Evolutionary conservation across 805 yeast genomes (phyloP).

Genomic region (Candida broadrunensis): DNA sequence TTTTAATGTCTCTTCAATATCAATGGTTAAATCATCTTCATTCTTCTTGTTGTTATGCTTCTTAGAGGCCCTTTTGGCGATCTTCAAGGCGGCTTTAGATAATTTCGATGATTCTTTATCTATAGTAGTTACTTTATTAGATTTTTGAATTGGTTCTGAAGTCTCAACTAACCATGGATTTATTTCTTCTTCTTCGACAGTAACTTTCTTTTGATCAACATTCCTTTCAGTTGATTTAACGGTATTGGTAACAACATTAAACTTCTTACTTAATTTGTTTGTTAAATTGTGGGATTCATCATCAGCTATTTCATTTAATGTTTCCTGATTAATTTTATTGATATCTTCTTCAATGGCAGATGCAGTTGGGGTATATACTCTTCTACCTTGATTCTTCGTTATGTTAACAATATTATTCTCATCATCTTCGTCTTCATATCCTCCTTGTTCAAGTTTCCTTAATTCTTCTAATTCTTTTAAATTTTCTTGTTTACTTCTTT

Average conservation of each 20-base stretch:
- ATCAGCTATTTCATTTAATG: conserved; percentile 43
- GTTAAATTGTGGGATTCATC: conserved; percentile 49
- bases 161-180: conserved; percentile 38
- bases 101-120: conserved; percentile 37
- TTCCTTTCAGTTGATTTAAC: conserved; percentile 2
- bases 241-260: conserved; percentile 14
- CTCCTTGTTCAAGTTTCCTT: conserved; percentile 40
- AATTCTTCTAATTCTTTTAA: conserved; percentile 49
- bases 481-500: conserved; percentile 60
- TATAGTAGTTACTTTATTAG: conserved; percentile 26
- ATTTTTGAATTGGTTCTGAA: conserved; percentile 19
- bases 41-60: conserved; percentile 5
- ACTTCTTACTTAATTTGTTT: conserved; percentile 32
- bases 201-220: conserved; percentile 2
- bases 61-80: conserved; percentile 35
- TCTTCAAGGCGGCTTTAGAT: conserved; percentile 39
- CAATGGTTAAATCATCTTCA: conserved; percentile 39
- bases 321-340: conserved; percentile 30
- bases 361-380: conserved; percentile 70
- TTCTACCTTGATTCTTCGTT: conserved; percentile 69
- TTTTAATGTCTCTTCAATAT: conserved; percentile 52
- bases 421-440: conserved; percentile 33
- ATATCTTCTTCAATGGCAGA: conserved; percentile 35
- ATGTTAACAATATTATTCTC: conserved; percentile 45
- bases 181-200: conserved; percentile 10